A percentile compares a stretch with the other conserved stretches of the same genome.
Conservation (phyloP, 305 asterid genomes). For the Fraxinus xanthoxyloides region DNA sequence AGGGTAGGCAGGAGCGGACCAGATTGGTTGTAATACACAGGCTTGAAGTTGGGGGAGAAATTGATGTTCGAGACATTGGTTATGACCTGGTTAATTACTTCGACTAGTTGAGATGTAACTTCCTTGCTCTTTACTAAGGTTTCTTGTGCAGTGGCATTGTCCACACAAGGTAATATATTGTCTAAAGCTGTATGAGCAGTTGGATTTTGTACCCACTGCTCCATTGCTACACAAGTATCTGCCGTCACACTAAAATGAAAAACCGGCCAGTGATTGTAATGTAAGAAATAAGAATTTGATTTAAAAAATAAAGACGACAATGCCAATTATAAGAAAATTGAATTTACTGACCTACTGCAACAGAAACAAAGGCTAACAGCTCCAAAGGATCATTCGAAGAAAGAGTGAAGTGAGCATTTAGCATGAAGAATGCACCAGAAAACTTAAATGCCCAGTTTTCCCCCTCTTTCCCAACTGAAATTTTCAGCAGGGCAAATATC, state of each 20-base stretch:
- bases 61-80: slow-evolving; percentile 65
- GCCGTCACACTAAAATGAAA: slow-evolving; percentile 54
- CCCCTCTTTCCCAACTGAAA: background rate
- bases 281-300: background rate
- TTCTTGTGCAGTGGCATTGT: slow-evolving; percentile 83
- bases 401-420: background rate
- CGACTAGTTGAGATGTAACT: slow-evolving; percentile 63
- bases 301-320: background rate
- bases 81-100: slow-evolving; percentile 59
- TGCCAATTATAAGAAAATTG: background rate
- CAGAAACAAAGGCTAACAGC: background rate
- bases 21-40: slow-evolving; percentile 73
- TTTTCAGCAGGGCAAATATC: background rate
- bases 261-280: slow-evolving; percentile 9
- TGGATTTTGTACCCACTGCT: slow-evolving; percentile 79
- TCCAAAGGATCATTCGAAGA: background rate
- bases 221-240: slow-evolving; percentile 83
- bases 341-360: background rate
- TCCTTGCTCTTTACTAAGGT: slow-evolving; percentile 69
- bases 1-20: slow-evolving; percentile 74
- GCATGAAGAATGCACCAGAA: background rate
- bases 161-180: slow-evolving; percentile 83
- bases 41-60: slow-evolving; percentile 51
- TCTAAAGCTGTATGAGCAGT: slow-evolving; percentile 81
- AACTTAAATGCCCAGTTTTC: background rate